Percentiles rank a stretch among this genome's conserved stretches.
Conservation (phyloP, 202 grass and related monocot species). For the Dendrocalamus latiflorus region DNA sequence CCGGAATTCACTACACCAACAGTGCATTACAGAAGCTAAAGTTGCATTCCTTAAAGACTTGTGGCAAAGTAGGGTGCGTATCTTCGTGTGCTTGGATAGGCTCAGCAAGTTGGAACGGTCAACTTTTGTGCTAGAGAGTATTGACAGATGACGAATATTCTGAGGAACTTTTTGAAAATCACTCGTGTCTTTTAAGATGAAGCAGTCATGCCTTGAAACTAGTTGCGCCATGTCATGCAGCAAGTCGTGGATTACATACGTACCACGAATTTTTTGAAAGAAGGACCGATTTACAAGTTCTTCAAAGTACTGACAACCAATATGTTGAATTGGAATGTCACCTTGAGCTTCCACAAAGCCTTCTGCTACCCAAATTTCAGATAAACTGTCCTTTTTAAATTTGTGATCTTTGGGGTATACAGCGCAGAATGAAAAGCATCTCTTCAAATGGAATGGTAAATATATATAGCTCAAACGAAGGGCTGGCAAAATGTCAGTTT, state of each 20-base stretch:
- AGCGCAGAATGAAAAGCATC: no score
- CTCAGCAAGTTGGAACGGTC: background rate
- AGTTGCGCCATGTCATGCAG: constrained; percentile 33
- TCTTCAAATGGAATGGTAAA: no score
- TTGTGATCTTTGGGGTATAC: no score
- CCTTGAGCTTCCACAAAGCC: no score
- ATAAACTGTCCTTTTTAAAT: no score
- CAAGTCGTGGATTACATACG: constrained; percentile 10
- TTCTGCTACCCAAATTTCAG: no score
- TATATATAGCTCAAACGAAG: no score
- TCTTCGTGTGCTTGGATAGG: background rate
- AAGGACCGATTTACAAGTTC: background rate
- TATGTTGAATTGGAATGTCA: no score
- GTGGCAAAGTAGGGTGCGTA: no score
- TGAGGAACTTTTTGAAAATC: background rate
- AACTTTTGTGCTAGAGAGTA: background rate
- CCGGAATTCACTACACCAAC: no score
- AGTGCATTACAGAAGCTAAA: background rate
- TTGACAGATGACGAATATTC: constrained; percentile 8
- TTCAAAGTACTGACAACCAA: background rate
- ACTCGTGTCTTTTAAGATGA: background rate
- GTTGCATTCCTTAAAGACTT: no score
- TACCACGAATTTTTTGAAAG: background rate
- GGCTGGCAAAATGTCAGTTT: no score
- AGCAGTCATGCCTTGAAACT: constrained; percentile 24